Evolutionary conservation across 495 filamentous ascomycete species (phyloP).

Genomic region (Penicillium riverlandense): DNA sequence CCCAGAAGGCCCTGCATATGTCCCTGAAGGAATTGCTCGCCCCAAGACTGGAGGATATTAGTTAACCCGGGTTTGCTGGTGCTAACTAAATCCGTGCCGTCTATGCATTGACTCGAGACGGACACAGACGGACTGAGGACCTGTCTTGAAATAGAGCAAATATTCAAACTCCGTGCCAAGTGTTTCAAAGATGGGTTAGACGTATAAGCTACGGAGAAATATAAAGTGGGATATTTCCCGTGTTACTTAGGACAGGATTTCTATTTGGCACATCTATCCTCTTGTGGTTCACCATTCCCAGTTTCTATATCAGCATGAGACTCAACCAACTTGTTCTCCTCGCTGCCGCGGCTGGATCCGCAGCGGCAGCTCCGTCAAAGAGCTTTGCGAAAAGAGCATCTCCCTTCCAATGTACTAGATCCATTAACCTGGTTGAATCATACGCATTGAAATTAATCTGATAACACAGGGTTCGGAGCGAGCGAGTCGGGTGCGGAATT

Average conservation of each 20-base stretch:
- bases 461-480: slow-evolving; percentile 18
- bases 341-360: slow-evolving; percentile 20
- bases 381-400: slow-evolving; percentile 15
- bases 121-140: no score
- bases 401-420: slow-evolving; percentile 14
- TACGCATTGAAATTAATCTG: not conserved
- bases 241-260: no score
- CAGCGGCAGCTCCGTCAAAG: slow-evolving; percentile 16
- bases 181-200: no score
- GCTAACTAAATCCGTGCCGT: no score
- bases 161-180: no score
- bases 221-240: no score
- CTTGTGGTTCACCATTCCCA: not conserved
- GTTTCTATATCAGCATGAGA: slow-evolving; percentile 16
- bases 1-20: not conserved
- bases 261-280: no score
- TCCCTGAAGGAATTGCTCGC: slow-evolving; percentile 4
- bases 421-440: not conserved
- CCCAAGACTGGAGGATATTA: no score
- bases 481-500: slow-evolving; percentile 24
- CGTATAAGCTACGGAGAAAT: no score
- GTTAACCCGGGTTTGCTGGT: no score
- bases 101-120: no score
- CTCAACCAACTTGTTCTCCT: slow-evolving; percentile 12
- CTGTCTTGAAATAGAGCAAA: no score